Evolutionary conservation across 305 asterid genomes (phyloP), one percentile per base, ranked within the genome.

Genomic region (Fraxinus platypoda): DNA sequence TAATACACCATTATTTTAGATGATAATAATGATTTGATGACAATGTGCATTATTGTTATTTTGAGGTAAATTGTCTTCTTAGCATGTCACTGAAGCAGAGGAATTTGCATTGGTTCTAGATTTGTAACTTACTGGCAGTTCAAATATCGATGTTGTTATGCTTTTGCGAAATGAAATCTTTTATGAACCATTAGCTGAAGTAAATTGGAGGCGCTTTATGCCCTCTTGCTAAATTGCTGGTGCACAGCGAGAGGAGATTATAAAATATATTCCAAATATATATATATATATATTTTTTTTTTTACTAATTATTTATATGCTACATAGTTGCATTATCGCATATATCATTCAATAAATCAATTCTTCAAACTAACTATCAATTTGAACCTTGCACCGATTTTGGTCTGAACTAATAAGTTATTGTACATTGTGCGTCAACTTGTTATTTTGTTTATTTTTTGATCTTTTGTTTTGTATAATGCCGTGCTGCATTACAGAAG

Each of bases 401-500:
- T 52, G 25, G 0, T 62, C 78, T 54, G 66, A 54, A 54, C 66
- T 54, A 54, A 15, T 15, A n/a, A 54, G 7, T 46, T 49, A 17
- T 6, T 26, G 68, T 57, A 59, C 77, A 81, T 73, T 26, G 49
- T 26, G 72, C 57, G 78, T 76, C 64, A 54, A 17, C 37, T 46
- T 62, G 43, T 30, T 11, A 5, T 52, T 49, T 41, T 37, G 33
- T 68, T n/a, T 76, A 21, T 46, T 17, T 21, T 34, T 21, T 66
- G 21, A 31, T 28, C 12, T 59, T 15, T 77, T 81, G 70, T 78
- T 80, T 78, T 28, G 70, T 72, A 41, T 76, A 52, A 17, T 76
- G 49, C 83, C 84, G 35, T 72, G 46, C 28, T 78, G 75, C 72
- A 70, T 83, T 80, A 88, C 88, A 82, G 94, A 84, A 87, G 84